phyloP scores from a whole-genome alignment of 306 rosid species.

The Crataegus laevigata region DNA sequence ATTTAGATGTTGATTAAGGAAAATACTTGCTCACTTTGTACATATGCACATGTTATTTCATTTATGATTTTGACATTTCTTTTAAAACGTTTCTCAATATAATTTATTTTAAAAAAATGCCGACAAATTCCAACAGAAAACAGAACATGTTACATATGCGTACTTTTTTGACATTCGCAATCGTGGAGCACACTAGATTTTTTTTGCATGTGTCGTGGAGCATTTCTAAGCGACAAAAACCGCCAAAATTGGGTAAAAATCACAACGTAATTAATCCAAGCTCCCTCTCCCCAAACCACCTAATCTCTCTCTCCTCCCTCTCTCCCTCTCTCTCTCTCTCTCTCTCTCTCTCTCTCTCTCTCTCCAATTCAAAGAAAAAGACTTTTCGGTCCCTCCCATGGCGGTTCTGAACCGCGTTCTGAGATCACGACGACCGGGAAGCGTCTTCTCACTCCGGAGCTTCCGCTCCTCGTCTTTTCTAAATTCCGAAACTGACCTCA shows the following conservation, averaged over 20 bases:
- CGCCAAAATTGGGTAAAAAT: too few species aligned
- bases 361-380: background rate
- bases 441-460: conserved; percentile 3
- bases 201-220: background rate
- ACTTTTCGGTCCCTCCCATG: conserved; percentile 5
- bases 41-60: accelerated
- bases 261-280: background rate
- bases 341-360: background rate
- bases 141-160: too few species aligned
- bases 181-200: too few species aligned
- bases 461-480: conserved; percentile 12
- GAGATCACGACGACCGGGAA: conserved; percentile 5
- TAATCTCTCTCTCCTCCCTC: background rate
- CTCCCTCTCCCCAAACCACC: background rate
- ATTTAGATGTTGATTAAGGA: too few species aligned
- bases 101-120: too few species aligned
- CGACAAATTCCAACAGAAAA: too few species aligned
- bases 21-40: too few species aligned
- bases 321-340: too few species aligned
- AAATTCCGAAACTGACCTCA: conserved; percentile 22
- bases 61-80: too few species aligned
- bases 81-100: too few species aligned
- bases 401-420: conserved; percentile 18
- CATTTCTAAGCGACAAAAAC: background rate
- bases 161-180: too few species aligned